Base-by-base conservation (phyloP, 2,329 filamentous ascomycete species). In the Stagonosporopsis vannaccii region DNA sequence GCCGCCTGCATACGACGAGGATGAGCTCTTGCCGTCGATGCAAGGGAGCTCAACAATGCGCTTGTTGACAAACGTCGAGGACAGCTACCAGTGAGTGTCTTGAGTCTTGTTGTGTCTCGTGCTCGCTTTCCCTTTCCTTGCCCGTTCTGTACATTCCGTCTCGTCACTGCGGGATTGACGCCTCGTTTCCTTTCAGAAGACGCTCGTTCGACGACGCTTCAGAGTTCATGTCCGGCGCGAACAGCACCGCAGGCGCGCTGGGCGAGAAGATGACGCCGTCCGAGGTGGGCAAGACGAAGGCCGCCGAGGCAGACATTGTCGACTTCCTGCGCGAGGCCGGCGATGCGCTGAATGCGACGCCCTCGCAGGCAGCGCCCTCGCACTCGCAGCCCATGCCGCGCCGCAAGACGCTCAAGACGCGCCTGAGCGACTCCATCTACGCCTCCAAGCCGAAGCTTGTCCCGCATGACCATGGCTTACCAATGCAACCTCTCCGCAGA, bases 21-120 rank as follows among this genome's bases (percentile, higher is more conserved):
- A 76, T 45, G 67, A 64, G 42, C 67, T 71, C 17, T 69, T 72
- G 28, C 70, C 67, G 30, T 65, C 71, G 43, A 62, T 65, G 52
- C 75, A 75, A 64, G 73, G 76, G 67, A 77, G 77, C 52, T 75
- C 79, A 51, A 80, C 78, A 41, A 81, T 83, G 80, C 79, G 80
- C 56, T 73, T 82, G 68, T 75, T 83, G 74, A 80, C 80, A 61
- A 77, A 77, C 60, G 72, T 68, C 36, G 79, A 81, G 49, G 77
- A 80, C 43, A 69, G 67, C 60, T 67, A 68, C 49, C 71, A 74
- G 78, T 76, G 75, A 77, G 75, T 80, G 74, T 55, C 71, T 71
- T 49, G 25, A 19, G 23, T 28, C 7, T 45, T 53, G 51, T 46
- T 28, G 42, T 47, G 51, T 49, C 19, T 26, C 26, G 33, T 58